Evolutionary conservation across 2,329 filamentous ascomycete genomes (phyloP).

Genomic region (Penicillium sp.): DNA sequence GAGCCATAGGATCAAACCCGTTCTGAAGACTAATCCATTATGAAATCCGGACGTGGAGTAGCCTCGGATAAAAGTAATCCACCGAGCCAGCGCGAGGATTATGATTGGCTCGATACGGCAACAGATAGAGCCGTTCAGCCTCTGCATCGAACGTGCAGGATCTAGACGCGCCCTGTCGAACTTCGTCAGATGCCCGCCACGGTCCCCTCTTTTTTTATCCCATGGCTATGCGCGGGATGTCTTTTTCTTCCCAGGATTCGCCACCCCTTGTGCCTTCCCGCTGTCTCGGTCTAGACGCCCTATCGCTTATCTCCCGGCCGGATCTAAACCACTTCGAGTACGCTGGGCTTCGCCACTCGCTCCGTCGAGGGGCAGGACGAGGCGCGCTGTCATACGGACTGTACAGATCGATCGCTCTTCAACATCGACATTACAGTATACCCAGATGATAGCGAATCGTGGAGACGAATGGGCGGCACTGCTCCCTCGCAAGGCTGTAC

Average conservation of each 20-base stretch:
- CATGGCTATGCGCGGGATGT: background rate
- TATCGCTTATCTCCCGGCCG: conserved; percentile 8
- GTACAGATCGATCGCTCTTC: background rate
- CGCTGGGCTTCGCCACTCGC: conserved; percentile 2
- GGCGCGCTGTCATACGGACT: background rate
- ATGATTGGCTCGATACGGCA: background rate
- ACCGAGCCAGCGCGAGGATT: background rate
- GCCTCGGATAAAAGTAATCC: background rate
- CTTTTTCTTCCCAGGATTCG: background rate
- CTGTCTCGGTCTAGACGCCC: background rate
- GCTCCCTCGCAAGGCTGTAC: background rate
- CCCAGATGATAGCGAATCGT: too few species aligned
- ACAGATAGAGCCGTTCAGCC: background rate
- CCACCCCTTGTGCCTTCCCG: background rate
- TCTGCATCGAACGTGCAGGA: background rate
- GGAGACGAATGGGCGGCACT: background rate
- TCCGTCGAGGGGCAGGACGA: background rate
- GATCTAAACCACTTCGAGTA: conserved; percentile 4
- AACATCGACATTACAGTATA: too few species aligned
- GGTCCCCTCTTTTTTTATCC: background rate
- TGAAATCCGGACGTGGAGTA: too few species aligned
- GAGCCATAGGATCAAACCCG: background rate
- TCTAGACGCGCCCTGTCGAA: background rate
- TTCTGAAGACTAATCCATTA: background rate
- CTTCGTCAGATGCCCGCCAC: background rate